Evolutionary conservation across 148 eudicot species (phyloP), one percentile per base, ranked within the genome.

Genomic region (Silene uniflora): DNA sequence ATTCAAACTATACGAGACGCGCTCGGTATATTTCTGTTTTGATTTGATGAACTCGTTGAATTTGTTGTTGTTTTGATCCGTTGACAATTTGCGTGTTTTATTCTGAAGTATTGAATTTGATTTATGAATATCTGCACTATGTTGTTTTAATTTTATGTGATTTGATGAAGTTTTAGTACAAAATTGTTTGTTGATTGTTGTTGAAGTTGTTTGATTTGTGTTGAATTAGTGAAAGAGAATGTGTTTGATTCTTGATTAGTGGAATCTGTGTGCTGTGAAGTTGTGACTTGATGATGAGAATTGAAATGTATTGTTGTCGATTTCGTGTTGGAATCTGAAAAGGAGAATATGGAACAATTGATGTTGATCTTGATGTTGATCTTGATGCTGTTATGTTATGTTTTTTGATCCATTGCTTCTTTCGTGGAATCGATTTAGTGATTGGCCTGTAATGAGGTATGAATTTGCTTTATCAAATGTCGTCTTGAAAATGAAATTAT

Each of bases 1-100:
- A 80, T 93, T 90, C 85, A 89, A 86, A 82, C 95, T 93, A 32
- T 93, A 90, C 39, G 97, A 93, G 80, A 93, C 98, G 79, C 90
- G 88, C 75, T 88, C 97, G 91, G 98, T 93, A 93, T 77, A 64
- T 8, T 24, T 80, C 66, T 62, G n/a, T 62, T 52, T 21, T 62
- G 17, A 17, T 27, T 27, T 80, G 42, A 1, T 35, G 0, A 7
- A 18, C 47, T 22, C 22, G 25, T 52, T 1, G 56, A 44, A 49
- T 56, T 73, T 1, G 5, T 44, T 7, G 21, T 21, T 52, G 35
- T 58, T 62, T 49, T 0, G 17, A 39, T 39, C 7, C 44, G 44
- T 39, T 39, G 44, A 39, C 44, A 6, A 39, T 39, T 39, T 39
- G 9, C 7, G 9, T 39, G 44, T 39, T 39, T 39, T 39, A 39